Base-by-base conservation (phyloP, 192 early-diverging fungal genomes). In the Linnemannia hyalina region DNA sequence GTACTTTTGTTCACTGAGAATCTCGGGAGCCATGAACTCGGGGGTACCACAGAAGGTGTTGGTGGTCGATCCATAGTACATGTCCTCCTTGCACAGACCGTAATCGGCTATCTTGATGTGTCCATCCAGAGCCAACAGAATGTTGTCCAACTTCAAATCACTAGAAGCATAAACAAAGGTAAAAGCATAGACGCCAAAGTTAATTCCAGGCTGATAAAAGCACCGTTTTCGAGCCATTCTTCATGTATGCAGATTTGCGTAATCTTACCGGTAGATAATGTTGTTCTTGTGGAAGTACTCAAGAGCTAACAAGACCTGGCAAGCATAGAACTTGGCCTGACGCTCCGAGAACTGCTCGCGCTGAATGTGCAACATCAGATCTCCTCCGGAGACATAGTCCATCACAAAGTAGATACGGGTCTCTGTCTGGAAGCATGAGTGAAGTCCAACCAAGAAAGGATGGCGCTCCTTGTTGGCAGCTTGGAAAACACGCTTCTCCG, bases 21-120 rank as follows among this genome's bases (percentile, higher is more conserved):
- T 98, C 89, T 99, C 98, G 55, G 98, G 98, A 9, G 98, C 98
- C 98, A 99, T 99, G 80, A 98, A 99, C 88, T 99, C 98, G 20
- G 98, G 98, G 38, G 98, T 99, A 44, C 98, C 98, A 83, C 98
- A 99, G 90, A 99, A 99, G 6, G 97, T 99, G 68, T 94, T 96
- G 6, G 98, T 99, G 0, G 95, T 96, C 23, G 91, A 89, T 20
- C 97, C 97, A 78, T 94, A 95, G 55, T 93, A 92, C 96, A 99
- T 99, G 80, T 97, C 96, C 79, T 94, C 98, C 92, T 99, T 99
- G 90, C 98, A 99, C 65, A 99, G 91, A 44, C 99, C 99, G 88
- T 98, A 99, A 90, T 99, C 99, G 29, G 97, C 97, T 68, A 99
- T 95, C 90, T 99, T 99, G 88, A 99, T 95, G 77, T 99, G 98